Evolutionary conservation across 176 grass and related monocot genomes (phyloP).

Genomic region (Phyllostachys edulis): DNA sequence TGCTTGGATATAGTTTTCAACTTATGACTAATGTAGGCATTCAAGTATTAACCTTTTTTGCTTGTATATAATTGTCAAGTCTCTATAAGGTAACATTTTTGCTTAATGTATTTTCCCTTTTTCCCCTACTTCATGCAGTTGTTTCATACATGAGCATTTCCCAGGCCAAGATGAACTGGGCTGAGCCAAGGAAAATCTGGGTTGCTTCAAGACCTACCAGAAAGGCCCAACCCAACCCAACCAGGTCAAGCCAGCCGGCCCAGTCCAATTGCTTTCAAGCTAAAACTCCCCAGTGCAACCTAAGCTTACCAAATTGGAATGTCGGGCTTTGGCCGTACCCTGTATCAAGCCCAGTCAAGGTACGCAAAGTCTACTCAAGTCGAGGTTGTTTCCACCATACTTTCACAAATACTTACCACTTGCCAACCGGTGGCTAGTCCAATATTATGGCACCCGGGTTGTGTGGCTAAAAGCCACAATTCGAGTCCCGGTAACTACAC

Average conservation of each 20-base stretch:
- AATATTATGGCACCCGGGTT: not conserved
- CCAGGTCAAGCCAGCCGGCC: no score
- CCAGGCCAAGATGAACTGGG: not conserved
- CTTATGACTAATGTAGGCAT: not conserved
- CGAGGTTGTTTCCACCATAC: not conserved
- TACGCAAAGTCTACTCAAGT: not conserved
- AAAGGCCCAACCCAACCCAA: not conserved
- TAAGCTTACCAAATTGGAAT: no score
- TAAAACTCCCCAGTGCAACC: not conserved
- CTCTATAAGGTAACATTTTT: not conserved
- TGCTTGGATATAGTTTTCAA: not conserved
- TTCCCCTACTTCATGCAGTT: not conserved
- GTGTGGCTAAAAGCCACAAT: not conserved
- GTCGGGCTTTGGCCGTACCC: no score
- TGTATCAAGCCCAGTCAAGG: no score
- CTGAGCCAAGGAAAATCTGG: not conserved
- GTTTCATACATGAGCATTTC: not conserved
- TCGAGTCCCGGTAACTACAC: no score
- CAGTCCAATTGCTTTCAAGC: not conserved
- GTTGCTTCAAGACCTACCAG: not conserved
- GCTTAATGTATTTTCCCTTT: not conserved
- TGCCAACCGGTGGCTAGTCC: not conserved
- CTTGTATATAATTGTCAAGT: not conserved
- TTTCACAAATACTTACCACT: not conserved
- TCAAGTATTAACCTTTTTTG: not conserved